These are phyloP conservation scores for Urochloa ruziziensis DNA, from an alignment of 176 grass and related monocot genomes.

Conservation along the genomic window DNA sequence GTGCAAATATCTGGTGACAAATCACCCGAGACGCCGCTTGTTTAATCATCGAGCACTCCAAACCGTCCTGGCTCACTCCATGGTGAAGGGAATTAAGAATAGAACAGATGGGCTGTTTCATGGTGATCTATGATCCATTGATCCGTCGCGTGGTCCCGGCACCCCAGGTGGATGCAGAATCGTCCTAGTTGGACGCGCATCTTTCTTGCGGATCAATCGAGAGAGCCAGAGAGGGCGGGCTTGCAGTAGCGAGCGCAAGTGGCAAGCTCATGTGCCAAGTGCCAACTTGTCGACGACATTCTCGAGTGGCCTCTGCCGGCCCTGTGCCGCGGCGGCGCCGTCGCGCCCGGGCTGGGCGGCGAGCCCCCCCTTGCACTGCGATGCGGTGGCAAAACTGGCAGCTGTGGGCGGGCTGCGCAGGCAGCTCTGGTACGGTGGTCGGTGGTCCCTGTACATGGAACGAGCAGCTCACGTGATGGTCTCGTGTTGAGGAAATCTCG, in stretches of 20 bases:
- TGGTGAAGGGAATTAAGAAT: neutral
- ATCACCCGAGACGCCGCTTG: neutral
- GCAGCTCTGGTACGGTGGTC: no score
- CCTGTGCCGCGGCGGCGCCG: conserved; percentile 7
- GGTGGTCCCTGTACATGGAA: neutral
- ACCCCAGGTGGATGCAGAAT: conserved; percentile 22
- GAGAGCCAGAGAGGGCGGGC: neutral
- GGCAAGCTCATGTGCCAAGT: neutral
- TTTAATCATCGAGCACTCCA: neutral
- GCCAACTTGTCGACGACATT: conserved; percentile 24
- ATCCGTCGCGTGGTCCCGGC: neutral
- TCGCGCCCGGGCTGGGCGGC: neutral
- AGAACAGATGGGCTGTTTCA: neutral
- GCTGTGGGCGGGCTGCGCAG: neutral
- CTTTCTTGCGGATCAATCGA: neutral
- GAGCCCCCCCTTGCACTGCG: neutral
- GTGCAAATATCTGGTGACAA: no score
- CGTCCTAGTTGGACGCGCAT: conserved; percentile 34
- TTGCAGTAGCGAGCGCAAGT: neutral
- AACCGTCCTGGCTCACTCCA: neutral
- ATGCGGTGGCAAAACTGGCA: neutral
- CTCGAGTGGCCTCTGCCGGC: conserved; percentile 21
- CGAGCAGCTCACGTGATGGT: neutral
- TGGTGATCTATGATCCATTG: neutral
- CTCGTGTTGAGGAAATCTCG: no score